phyloP scores from a whole-genome alignment of 257 asterid species.

The Vinca minor region DNA sequence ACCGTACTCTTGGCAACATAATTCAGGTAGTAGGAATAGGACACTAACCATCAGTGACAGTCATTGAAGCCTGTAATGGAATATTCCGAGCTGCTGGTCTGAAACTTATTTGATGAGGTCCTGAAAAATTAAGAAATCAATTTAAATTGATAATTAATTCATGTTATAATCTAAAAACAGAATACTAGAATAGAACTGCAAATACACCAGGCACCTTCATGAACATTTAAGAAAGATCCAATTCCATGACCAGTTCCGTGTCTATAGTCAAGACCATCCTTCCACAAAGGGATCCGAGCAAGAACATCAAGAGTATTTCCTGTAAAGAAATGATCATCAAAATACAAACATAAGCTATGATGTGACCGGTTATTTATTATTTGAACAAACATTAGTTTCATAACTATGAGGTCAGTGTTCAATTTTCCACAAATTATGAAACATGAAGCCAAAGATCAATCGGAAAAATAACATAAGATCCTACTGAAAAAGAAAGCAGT shows the following conservation, averaged over 20 bases:
- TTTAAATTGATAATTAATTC: neutral
- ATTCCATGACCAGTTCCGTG: slow-evolving; percentile 99
- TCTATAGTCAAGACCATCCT: slow-evolving; percentile 89
- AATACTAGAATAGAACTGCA: neutral
- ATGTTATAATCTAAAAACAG: neutral
- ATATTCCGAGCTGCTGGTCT: slow-evolving; percentile 74
- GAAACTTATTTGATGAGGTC: slow-evolving; percentile 90
- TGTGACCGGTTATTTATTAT: neutral
- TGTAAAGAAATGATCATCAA: slow-evolving; percentile 18
- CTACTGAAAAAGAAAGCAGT: neutral
- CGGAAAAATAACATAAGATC: neutral
- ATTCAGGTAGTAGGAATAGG: neutral
- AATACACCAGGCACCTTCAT: slow-evolving; percentile 54
- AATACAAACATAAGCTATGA: neutral
- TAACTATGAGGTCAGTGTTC: neutral
- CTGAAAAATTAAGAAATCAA: slow-evolving; percentile 22
- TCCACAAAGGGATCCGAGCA: slow-evolving; percentile 91
- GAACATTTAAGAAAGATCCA: slow-evolving; percentile 89
- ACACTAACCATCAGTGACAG: slow-evolving; percentile 77
- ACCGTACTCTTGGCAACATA: neutral
- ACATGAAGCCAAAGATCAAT: slow-evolving; percentile 8
- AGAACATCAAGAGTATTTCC: slow-evolving; percentile 79
- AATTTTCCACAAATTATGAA: neutral
- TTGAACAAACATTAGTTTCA: neutral
- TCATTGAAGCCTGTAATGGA: slow-evolving; percentile 83